A percentile compares a stretch with the other conserved stretches of the same genome.
Conservation (phyloP, 805 yeast species). For the Suhomyces sp. region DNA sequence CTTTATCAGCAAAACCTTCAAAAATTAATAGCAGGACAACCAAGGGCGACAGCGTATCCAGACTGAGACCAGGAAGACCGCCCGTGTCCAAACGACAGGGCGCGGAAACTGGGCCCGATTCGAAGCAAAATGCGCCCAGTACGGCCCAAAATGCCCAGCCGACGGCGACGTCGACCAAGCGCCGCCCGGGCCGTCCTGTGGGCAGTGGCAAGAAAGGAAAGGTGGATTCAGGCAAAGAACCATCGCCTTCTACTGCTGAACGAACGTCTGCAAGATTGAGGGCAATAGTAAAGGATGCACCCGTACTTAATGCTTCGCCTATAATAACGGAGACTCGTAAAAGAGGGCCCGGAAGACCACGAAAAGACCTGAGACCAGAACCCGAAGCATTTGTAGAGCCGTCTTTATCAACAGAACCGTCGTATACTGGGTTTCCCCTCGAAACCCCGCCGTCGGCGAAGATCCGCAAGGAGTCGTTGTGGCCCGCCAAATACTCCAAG, state of each 20-base stretch:
- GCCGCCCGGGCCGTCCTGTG: not conserved
- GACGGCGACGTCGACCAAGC: not conserved
- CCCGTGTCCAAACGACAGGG: not conserved
- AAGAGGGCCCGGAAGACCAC: constrained; percentile 2
- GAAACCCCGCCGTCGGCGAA: constrained; percentile 65
- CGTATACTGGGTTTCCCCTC: constrained; percentile 72
- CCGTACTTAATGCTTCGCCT: not conserved
- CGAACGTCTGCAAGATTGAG: not conserved
- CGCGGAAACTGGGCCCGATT: not conserved
- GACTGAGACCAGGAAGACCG: not conserved
- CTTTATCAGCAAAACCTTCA: not conserved
- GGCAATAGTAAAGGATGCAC: not conserved
- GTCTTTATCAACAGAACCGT: constrained; percentile 48
- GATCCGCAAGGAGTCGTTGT: constrained; percentile 52
- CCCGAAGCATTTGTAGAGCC: constrained; percentile 53
- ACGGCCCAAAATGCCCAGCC: not conserved
- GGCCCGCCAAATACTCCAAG: constrained; percentile 39
- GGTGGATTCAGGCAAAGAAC: not conserved
- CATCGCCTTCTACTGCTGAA: not conserved
- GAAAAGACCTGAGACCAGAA: not conserved
- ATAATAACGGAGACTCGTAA: not conserved
- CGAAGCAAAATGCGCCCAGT: not conserved
- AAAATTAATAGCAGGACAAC: not conserved
- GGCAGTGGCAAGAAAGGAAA: constrained; percentile 4
- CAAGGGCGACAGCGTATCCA: not conserved